Evolutionary conservation across 2,329 filamentous ascomycete genomes (phyloP).

Genomic region (Aspergillus clavatus): DNA sequence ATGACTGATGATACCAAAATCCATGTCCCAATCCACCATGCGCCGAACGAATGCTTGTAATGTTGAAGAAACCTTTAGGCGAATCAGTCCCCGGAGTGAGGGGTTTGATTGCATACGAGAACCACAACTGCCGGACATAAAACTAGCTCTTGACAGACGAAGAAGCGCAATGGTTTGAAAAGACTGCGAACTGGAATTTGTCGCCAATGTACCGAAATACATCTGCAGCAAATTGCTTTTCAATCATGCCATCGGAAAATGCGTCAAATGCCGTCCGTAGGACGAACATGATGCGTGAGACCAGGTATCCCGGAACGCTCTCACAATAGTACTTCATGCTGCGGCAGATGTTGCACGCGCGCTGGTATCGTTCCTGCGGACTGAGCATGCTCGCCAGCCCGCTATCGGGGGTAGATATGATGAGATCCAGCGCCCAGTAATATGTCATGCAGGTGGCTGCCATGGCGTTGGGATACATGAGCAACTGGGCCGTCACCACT

Average conservation of each 20-base stretch:
- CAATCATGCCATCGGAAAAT: conserved; percentile 23
- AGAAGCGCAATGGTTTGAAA: conserved; percentile 19
- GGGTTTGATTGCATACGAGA: neutral
- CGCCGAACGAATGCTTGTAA: too few relatives aligned
- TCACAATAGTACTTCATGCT: conserved; percentile 27
- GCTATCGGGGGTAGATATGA: conserved; percentile 19
- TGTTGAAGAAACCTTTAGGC: too few relatives aligned
- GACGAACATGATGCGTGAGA: conserved; percentile 28
- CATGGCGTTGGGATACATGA: conserved; percentile 23
- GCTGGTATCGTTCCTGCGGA: conserved; percentile 22
- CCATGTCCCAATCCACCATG: too few relatives aligned
- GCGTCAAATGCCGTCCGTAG: conserved; percentile 25
- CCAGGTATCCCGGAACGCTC: conserved; percentile 21
- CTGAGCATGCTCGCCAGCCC: conserved; percentile 19
- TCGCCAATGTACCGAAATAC: conserved; percentile 22
- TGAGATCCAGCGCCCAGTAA: conserved; percentile 24
- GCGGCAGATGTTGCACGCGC: conserved; percentile 28
- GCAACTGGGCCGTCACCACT: conserved; percentile 10
- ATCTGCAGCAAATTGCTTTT: conserved; percentile 22
- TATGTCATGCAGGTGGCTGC: conserved; percentile 20
- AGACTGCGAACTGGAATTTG: conserved; percentile 19
- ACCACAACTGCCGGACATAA: neutral
- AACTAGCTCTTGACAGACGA: conserved; percentile 8
- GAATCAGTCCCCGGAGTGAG: too few relatives aligned
- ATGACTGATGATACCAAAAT: too few relatives aligned